A percentile compares a stretch with the other conserved stretches of the same genome.
Conservation (phyloP, 2,329 filamentous ascomycete species). For the Diaporthe citri region DNA sequence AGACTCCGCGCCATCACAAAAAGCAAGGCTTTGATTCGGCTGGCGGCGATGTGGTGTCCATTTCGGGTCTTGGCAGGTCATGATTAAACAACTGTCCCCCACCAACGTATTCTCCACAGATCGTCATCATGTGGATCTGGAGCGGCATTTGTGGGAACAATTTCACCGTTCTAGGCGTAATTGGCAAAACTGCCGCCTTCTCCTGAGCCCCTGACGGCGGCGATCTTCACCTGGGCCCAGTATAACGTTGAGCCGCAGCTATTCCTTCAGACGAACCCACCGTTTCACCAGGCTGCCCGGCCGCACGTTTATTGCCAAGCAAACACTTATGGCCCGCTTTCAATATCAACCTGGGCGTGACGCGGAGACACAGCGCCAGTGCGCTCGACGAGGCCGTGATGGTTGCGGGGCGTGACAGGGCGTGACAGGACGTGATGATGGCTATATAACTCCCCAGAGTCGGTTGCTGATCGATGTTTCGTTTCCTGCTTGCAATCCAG, state of each 20-base stretch:
- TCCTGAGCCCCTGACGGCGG: constrained; percentile 27
- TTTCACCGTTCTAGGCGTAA: constrained; percentile 19
- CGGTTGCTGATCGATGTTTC: background rate
- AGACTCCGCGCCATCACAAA: background rate
- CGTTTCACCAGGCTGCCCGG: constrained; percentile 18
- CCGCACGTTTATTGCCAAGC: constrained; percentile 28
- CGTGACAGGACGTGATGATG: background rate
- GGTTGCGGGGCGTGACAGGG: constrained; percentile 1
- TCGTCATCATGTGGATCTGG: constrained; percentile 28
- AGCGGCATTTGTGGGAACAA: constrained; percentile 28
- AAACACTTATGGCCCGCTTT: constrained; percentile 30
- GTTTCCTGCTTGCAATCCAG: background rate
- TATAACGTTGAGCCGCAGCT: constrained; percentile 25
- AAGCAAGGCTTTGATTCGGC: constrained; percentile 15
- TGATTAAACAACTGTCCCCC: constrained; percentile 29
- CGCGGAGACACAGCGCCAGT: constrained; percentile 10
- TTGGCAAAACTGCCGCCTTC: constrained; percentile 12
- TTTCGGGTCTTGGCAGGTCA: constrained; percentile 30
- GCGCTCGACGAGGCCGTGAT: constrained; percentile 17
- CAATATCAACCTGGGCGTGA: constrained; percentile 28
- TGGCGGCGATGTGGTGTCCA: constrained; percentile 7
- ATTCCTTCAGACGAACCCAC: constrained; percentile 20
- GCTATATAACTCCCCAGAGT: constrained; percentile 21
- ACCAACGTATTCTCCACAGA: constrained; percentile 15
- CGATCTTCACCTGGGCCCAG: constrained; percentile 19